Percentiles rank a stretch among this genome's conserved stretches.
Evolutionary conservation across 2,329 filamentous ascomycete genomes (phyloP).

Genomic region (Allantophomopsis cytisporea): DNA sequence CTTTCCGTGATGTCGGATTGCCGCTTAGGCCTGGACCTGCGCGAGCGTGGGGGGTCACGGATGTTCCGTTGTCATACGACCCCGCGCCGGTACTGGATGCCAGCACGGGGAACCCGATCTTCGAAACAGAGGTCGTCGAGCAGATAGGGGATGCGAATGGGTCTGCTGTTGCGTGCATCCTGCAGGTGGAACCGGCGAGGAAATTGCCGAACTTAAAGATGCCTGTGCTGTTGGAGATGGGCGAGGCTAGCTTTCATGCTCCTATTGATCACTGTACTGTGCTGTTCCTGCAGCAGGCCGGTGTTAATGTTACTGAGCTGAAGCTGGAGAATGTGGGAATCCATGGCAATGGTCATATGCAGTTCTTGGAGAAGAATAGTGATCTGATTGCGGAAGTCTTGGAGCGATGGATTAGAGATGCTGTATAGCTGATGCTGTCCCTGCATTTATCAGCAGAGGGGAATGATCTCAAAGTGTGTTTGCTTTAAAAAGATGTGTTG

Average conservation of each 20-base stretch:
- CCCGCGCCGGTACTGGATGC: constrained; percentile 13
- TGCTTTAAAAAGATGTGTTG: too few species aligned
- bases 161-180: constrained; percentile 4
- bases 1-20: constrained; percentile 23
- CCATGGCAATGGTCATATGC: constrained; percentile 29
- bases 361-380: constrained; percentile 32
- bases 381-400: constrained; percentile 19
- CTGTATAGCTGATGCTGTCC: too few species aligned
- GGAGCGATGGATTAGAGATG: constrained; percentile 9
- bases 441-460: too few species aligned
- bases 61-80: constrained; percentile 31
- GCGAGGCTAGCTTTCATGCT: constrained; percentile 28
- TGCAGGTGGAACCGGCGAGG: constrained; percentile 22
- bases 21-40: background rate
- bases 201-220: constrained; percentile 23
- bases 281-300: constrained; percentile 27
- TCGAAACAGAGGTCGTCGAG: background rate
- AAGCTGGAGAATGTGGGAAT: constrained; percentile 24
- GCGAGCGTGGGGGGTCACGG: constrained; percentile 29
- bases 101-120: too few species aligned
- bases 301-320: constrained; percentile 20
- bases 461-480: too few species aligned
- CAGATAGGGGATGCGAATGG: background rate
- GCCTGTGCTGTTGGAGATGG: constrained; percentile 25
- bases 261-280: constrained; percentile 29